phyloP scores from a whole-genome alignment of 2,329 filamentous ascomycete species.

The Sordariomycetes sp. region DNA sequence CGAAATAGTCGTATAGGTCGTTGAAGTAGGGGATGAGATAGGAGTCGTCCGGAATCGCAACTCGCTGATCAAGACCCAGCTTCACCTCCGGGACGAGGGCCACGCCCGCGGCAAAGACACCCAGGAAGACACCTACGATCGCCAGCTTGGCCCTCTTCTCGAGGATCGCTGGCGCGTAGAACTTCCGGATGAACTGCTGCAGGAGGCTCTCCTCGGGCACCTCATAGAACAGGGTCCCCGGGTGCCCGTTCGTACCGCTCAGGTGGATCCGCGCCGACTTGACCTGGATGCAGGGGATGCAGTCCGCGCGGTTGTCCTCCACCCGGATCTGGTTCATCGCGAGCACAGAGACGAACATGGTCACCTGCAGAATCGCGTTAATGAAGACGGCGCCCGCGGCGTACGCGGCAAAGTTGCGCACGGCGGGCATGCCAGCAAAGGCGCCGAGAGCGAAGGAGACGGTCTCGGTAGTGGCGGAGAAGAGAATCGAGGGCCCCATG shows the following conservation, averaged over 20 bases:
- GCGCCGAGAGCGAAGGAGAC: slow-evolving; percentile 86
- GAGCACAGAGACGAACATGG: slow-evolving; percentile 90
- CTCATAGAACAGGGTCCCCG: slow-evolving; percentile 52
- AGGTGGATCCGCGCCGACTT: slow-evolving; percentile 62
- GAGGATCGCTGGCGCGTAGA: slow-evolving; percentile 74
- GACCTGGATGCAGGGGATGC: slow-evolving; percentile 80
- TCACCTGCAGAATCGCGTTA: slow-evolving; percentile 93
- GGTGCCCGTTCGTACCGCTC: slow-evolving; percentile 44
- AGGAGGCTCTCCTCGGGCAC: slow-evolving; percentile 74
- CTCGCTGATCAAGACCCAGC: slow-evolving; percentile 86
- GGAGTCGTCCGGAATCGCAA: slow-evolving; percentile 85
- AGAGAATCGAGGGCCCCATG: slow-evolving; percentile 92
- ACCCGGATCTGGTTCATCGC: slow-evolving; percentile 85
- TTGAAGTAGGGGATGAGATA: slow-evolving; percentile 97
- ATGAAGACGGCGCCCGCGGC: slow-evolving; percentile 93
- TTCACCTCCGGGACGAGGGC: slow-evolving; percentile 76
- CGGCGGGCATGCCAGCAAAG: slow-evolving; percentile 95
- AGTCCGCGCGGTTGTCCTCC: slow-evolving; percentile 80
- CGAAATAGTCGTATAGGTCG: slow-evolving; percentile 86
- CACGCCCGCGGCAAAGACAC: slow-evolving; percentile 74
- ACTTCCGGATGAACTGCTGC: slow-evolving; percentile 81
- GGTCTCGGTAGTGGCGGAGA: slow-evolving; percentile 91
- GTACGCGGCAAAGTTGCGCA: slow-evolving; percentile 94
- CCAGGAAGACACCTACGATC: slow-evolving; percentile 74
- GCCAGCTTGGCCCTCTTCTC: slow-evolving; percentile 68